These are phyloP conservation scores for Kalmusia sp. DNA, from an alignment of 2,329 filamentous ascomycete genomes.

Conservation along the genomic window DNA sequence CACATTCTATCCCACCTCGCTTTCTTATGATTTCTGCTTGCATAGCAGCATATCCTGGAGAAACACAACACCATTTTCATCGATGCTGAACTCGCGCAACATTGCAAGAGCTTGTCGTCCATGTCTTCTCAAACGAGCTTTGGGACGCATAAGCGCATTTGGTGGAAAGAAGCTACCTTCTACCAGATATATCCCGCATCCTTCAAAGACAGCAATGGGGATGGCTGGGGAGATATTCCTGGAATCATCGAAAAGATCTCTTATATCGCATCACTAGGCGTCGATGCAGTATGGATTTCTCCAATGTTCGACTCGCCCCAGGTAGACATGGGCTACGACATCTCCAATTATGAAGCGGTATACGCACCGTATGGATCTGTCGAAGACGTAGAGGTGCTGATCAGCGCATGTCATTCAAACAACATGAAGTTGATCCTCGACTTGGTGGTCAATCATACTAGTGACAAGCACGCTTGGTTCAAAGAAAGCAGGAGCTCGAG, in stretches of 20 bases:
- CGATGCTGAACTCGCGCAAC: no score
- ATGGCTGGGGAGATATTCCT: conserved; percentile 67
- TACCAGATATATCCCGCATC: conserved; percentile 56
- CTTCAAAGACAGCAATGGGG: conserved; percentile 61
- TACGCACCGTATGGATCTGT: conserved; percentile 72
- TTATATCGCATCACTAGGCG: conserved; percentile 62
- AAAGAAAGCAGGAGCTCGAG: conserved; percentile 68
- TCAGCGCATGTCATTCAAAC: conserved; percentile 65
- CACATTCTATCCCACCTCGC: no score
- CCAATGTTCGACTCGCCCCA: conserved; percentile 71
- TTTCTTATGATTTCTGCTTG: no score
- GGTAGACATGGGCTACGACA: conserved; percentile 75
- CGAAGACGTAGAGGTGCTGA: conserved; percentile 68
- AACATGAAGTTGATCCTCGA: conserved; percentile 77
- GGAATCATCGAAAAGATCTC: conserved; percentile 69
- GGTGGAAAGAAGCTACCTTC: conserved; percentile 56
- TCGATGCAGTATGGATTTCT: conserved; percentile 72
- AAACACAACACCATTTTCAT: no score
- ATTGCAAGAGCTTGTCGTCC: no score
- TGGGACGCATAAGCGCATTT: conserved; percentile 35
- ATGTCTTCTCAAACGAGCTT: conserved; percentile 36
- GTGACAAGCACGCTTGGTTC: conserved; percentile 75
- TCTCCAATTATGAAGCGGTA: conserved; percentile 71
- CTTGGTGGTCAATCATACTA: conserved; percentile 80
- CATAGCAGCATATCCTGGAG: no score